Percentiles rank a stretch among this genome's conserved stretches.
phyloP scores from a whole-genome alignment of 1,139 yeast species.

The Taphrina deformans region DNA sequence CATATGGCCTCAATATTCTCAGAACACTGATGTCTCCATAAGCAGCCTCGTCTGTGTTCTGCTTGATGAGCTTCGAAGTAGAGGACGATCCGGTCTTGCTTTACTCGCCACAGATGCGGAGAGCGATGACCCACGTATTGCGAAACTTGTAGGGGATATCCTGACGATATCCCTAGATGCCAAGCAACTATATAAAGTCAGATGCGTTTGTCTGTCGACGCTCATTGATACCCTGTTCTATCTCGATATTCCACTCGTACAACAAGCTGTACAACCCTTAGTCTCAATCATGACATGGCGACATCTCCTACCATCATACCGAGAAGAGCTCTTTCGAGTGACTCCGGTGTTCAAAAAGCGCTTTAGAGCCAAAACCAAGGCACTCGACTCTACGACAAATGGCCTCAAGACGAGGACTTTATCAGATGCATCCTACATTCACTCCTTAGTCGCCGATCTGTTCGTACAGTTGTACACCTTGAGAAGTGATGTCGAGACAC shows the following conservation, averaged over 20 bases:
- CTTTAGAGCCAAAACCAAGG: background rate
- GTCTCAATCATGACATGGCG: constrained; percentile 24
- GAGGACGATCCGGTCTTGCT: background rate
- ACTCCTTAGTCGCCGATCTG: background rate
- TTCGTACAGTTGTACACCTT: background rate
- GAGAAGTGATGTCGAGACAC: constrained; percentile 17
- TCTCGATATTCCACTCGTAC: constrained; percentile 2
- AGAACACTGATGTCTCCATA: background rate
- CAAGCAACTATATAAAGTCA: background rate
- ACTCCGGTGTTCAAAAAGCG: constrained; percentile 21
- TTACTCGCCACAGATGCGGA: background rate
- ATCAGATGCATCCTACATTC: background rate
- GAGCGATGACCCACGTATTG: background rate
- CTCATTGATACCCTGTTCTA: background rate
- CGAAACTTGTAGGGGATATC: background rate
- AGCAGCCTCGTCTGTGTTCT: background rate
- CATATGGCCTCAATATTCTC: background rate
- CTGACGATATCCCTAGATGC: background rate
- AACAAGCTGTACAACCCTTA: constrained; percentile 9
- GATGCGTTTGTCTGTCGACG: background rate
- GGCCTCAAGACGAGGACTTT: background rate
- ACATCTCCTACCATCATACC: background rate
- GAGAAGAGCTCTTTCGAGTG: constrained; percentile 8
- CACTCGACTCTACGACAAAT: background rate
- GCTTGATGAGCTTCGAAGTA: background rate